Evolutionary conservation across 1,284 basidiomycete genomes (phyloP).

Genomic region (Amylostereum areolatum): DNA sequence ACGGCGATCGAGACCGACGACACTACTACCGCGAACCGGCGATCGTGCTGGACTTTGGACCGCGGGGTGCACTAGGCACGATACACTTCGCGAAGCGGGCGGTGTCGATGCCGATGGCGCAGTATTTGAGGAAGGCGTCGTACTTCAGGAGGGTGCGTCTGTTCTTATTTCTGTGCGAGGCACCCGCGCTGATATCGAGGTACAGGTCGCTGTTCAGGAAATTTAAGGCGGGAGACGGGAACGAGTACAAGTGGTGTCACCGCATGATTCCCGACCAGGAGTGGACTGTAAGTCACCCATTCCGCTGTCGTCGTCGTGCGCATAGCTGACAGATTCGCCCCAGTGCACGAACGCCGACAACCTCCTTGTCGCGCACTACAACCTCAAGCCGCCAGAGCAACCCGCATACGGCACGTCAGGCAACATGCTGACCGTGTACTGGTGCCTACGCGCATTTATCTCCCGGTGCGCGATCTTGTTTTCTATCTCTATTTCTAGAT

Average conservation of each 20-base stretch:
- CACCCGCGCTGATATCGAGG: conserved; percentile 1
- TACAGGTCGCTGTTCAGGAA: conserved; percentile 56
- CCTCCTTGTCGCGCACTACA: conserved; percentile 52
- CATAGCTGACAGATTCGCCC: background rate
- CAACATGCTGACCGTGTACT: conserved; percentile 56
- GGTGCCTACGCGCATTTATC: conserved; percentile 50
- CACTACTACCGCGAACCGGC: conserved; percentile 44
- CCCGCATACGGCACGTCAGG: conserved; percentile 57
- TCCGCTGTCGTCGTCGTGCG: conserved; percentile 8
- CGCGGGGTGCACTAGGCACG: conserved; percentile 48
- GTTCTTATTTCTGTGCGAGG: conserved; percentile 3
- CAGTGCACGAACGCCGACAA: conserved; percentile 56
- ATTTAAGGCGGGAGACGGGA: conserved; percentile 58
- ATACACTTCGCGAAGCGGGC: conserved; percentile 41
- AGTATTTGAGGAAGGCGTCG: conserved; percentile 54
- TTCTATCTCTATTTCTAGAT: background rate
- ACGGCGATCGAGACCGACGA: conserved; percentile 37
- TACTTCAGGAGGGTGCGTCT: conserved; percentile 57
- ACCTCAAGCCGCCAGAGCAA: conserved; percentile 45
- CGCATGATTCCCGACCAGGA: conserved; percentile 48
- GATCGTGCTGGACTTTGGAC: conserved; percentile 51
- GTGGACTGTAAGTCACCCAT: conserved; percentile 52
- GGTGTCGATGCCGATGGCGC: conserved; percentile 46
- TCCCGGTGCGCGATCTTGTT: conserved; percentile 37
- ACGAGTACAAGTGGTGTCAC: conserved; percentile 61